Evolutionary conservation across 177 flowering plant genomes (phyloP), one percentile per base, ranked within the genome.

Genomic region (Vitis hybrid): DNA sequence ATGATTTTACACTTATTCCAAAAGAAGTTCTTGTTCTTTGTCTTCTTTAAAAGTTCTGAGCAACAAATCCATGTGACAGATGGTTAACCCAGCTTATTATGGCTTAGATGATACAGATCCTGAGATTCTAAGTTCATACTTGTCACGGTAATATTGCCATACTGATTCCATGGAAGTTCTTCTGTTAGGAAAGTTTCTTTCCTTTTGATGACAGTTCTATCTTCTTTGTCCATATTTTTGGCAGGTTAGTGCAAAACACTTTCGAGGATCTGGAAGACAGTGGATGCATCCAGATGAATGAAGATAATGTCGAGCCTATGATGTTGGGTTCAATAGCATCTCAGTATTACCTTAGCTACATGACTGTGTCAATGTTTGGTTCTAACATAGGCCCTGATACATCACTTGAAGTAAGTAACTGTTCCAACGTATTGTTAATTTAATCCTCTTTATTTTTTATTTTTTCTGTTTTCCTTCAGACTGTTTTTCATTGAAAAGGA

Each of bases 241-340:
- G 73, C 87, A 95, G 99, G 75, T 85, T 93, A 63, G 95, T 88
- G 72, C 91, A 90, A 66, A 84, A 75, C 72, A 93, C 98, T 51
- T 89, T 95, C 83, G 97, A 95, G 64, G 99, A 93, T 84, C 80
- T 95, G 65, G 99, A 93, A 80, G 99, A 95, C 67, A 81, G 97
- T 85, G 99, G 98, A 62, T 93, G 99, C 80, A 82, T 93, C 69
- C 87, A 87, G 73, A 81, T 93, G 66, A 75, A 72, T 80, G 99
- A 91, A 64, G 87, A 93, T 67, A 79, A 71, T 75, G 98, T 95
- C 52, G 91, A 90, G 76, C 89, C 94, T 49, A 72, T 70, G 75
- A 88, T 95, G 93, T 73, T 95, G 85, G 99, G 98, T 50, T 83
- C 97, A 64, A 83, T 93, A 75, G 97, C 99, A 77, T 91, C 98